Conservation (phyloP, 1,284 basidiomycete species). For the Fomitopsis schrenkii region DNA sequence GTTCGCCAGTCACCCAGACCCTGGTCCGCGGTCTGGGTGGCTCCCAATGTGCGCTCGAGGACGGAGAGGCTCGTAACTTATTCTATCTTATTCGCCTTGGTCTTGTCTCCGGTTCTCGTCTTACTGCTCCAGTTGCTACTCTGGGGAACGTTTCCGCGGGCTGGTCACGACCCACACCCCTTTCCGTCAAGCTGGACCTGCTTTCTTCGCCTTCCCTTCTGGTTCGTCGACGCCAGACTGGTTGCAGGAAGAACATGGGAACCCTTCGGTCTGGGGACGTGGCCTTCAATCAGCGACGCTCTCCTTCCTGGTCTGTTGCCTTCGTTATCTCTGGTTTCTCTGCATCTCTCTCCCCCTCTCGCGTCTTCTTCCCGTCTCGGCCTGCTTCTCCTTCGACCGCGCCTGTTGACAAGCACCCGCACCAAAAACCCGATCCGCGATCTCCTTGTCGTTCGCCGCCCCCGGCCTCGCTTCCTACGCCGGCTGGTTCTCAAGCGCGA, state of each 20-base stretch:
- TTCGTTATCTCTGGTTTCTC: neutral
- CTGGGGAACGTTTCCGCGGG: too few relatives aligned
- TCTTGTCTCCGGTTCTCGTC: neutral
- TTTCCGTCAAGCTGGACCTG: too few relatives aligned
- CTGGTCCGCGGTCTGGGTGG: neutral
- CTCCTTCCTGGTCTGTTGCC: neutral
- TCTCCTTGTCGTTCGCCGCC: neutral
- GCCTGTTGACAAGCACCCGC: too few relatives aligned
- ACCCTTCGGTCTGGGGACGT: neutral
- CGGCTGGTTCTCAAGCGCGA: neutral
- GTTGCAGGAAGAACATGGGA: too few relatives aligned
- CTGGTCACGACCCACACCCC: too few relatives aligned
- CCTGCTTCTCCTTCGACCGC: too few relatives aligned
- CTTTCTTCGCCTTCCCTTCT: too few relatives aligned
- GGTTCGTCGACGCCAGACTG: too few relatives aligned
- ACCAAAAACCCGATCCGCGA: neutral
- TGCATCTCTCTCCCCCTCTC: neutral
- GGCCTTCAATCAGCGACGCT: neutral
- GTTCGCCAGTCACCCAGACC: neutral
- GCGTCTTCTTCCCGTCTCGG: neutral
- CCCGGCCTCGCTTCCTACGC: neutral
- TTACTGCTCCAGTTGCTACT: too few relatives aligned
- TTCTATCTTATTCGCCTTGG: neutral
- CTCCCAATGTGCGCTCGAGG: conserved; percentile 1
- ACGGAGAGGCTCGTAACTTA: neutral